Evolutionary conservation across 2,329 filamentous ascomycete species (phyloP), one percentile per base, ranked within the genome.

Genomic region (Blastomyces gilchristii): DNA sequence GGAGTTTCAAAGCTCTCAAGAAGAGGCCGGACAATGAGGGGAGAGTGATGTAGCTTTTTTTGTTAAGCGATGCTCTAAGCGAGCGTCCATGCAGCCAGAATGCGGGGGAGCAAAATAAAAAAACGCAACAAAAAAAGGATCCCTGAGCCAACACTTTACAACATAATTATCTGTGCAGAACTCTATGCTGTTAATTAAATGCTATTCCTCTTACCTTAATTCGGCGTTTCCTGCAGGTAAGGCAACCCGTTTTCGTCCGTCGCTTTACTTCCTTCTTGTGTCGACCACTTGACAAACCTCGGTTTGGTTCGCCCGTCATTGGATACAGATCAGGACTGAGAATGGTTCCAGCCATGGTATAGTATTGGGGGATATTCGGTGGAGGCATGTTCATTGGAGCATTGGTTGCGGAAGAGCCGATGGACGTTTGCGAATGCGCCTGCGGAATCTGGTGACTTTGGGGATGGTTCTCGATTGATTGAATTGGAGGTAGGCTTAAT

Each of bases 181-280:
- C 54, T 52, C 9, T 47, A 60, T 53, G 11, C 47, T 39, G 54
- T 28, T 60, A 54, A 64, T n/a, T 58, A 60, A 63, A 57, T n/a
- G 28, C 39, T 57, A 39, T 63, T 78, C 82, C 63, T 78, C 82
- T 75, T 77, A 89, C 87, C 85, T 90, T 90, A 75, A 90, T 90
- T 77, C 87, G 80, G 69, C 87, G 80, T 73, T 85, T 85, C 70
- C 83, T 78, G 75, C 83, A 85, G 28, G 83, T 85, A 69, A 85
- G 72, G 75, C 87, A 90, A n/a, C 86, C 86, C 1, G 86, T 89
- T 77, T 89, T 89, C 63, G 87, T 90, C 72, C 87, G 81, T 68
- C 87, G 81, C 78, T 90, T 90, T 73, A 90, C 88, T 76, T 90
- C 87, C 77, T 88, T 86, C 75, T 81, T 80, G 73, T 88, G 85